Conservation (phyloP, 768 basidiomycete genomes). For the Russula ochroleuca region DNA sequence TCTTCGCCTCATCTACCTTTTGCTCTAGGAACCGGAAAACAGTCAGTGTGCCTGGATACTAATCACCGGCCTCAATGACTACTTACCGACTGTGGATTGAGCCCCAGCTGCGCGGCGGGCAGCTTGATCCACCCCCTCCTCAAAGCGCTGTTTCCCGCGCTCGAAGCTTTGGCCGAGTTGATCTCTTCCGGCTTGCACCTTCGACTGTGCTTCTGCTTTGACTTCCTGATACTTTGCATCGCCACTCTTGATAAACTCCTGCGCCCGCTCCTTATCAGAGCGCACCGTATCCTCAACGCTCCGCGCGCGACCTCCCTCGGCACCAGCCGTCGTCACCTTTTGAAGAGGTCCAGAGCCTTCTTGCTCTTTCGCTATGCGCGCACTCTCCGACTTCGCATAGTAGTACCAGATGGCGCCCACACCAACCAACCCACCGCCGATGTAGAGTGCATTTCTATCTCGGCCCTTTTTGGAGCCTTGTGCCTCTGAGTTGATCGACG, state of each 20-base stretch:
- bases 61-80: neutral
- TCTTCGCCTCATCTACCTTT: constrained; percentile 19
- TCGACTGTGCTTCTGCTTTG: constrained; percentile 3
- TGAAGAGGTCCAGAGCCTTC: neutral
- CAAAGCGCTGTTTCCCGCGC: constrained; percentile 14
- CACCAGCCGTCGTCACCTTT: neutral
- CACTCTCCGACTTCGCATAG: constrained; percentile 3
- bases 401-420: constrained; percentile 24
- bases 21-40: neutral
- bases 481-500: neutral
- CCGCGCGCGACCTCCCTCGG: neutral
- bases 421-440: constrained; percentile 16
- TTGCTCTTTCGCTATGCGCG: neutral
- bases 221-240: constrained; percentile 14
- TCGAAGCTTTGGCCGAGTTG: constrained; percentile 8
- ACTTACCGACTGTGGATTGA: constrained; percentile 9
- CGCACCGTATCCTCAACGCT: neutral
- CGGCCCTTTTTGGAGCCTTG: neutral
- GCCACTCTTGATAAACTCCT: constrained; percentile 3
- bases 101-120: constrained; percentile 4
- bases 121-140: constrained; percentile 10
- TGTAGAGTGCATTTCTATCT: constrained; percentile 1
- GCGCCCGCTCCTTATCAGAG: neutral
- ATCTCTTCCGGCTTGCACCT: constrained; percentile 6
- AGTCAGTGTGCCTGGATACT: neutral